Base-by-base conservation (phyloP, 2,329 filamentous ascomycete genomes). In the Talaromyces rugulosus region DNA sequence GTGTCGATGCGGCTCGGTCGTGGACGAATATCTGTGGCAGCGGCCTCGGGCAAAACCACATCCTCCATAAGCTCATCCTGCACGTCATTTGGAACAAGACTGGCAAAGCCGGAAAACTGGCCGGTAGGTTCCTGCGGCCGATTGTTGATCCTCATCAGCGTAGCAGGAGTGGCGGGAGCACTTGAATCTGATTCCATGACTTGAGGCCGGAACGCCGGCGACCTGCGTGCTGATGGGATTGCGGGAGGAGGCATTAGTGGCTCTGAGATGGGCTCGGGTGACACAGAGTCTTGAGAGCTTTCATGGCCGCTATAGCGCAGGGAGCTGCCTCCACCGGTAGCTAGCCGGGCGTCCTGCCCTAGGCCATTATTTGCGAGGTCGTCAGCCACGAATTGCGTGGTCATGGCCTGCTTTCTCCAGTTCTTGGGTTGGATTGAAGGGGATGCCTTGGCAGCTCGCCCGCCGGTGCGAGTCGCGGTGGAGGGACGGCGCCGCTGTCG, bases 81-180 rank as follows among this genome's bases (percentile, higher is more conserved):
- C 71, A 61, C 75, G 71, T 69, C 83, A 70, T 77, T 42, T 73
- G 76, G 40, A 75, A 71, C 66, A 56, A 74, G 66, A 66, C 76
- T 66, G 9, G 72, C 70, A 36, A 72, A 73, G 28, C 72, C 67
- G 16, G 71, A 68, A 34, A 76, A 74, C 59, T 72, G 72, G 72
- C 66, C 73, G 67, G 63, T 73, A 72, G 64, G 60, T 23, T 77
- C 70, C 33, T 81, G 75, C 5, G 61, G 61, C 61, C 80, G 81
- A 65, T 83, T 84, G 58, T 69, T 83, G 51, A 94, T 81, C 69
- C 87, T 89, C 90, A 97, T 96, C 62, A 96, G 78, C 6, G 92
- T 96, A 8, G 93, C 91, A 0, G 92, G 92, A 0, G 92, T 96
- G 1, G 91, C 92, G 11, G 91, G 90, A 58, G 87, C 77, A 55